Evolutionary conservation across 2,329 filamentous ascomycete genomes (phyloP), one percentile per base, ranked within the genome.

Genomic region (Aspergillus sp.): DNA sequence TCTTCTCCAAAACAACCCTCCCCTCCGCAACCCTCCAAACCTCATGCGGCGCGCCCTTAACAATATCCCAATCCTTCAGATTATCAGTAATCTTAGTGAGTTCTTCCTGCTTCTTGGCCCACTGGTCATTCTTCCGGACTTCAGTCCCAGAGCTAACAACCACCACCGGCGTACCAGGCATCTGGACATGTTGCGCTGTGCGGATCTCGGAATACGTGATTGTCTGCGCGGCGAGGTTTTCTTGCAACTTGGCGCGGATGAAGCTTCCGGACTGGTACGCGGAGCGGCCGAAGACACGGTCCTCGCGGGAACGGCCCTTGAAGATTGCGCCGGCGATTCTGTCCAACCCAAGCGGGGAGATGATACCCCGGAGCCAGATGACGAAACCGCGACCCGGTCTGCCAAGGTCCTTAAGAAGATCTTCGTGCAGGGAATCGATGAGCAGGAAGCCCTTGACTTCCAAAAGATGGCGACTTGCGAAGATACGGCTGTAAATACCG

Each of bases 181-280:
- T 78, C 69, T 95, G 88, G 46, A 97, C 93, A 42, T 84, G 83
- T 19, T 86, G 77, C 49, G 89, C 89, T 50, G 84, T 86, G 41
- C 78, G 74, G 15, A 95, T 83, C 61, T 98, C 93, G 30, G 87
- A 87, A 66, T 84, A 85, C 12, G 89, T 89, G 56, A 97, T 81
- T 1, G 87, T 88, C 55, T 84, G 80, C 0, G 90, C 90, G 27
- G 96, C 89, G 1, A 97, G 76, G 55, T 85, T 91, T 72, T 98
- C 93, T 69, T 98, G 93, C 48, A 98, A 76, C 69, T 90, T 88
- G 4, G 90, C 86, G 66, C 94, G 95, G 67, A 96, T 85, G 65
- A 81, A 85, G 65, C 90, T 94, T 52, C 87, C 88, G 20, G 77
- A 78, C 67, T 95, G 88, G 62, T 89, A 85, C 0, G 89, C 82